A percentile compares a stretch with the other conserved stretches of the same genome.
Evolutionary conservation across 495 filamentous ascomycete species (phyloP).

Genomic region (Collariella sp.): DNA sequence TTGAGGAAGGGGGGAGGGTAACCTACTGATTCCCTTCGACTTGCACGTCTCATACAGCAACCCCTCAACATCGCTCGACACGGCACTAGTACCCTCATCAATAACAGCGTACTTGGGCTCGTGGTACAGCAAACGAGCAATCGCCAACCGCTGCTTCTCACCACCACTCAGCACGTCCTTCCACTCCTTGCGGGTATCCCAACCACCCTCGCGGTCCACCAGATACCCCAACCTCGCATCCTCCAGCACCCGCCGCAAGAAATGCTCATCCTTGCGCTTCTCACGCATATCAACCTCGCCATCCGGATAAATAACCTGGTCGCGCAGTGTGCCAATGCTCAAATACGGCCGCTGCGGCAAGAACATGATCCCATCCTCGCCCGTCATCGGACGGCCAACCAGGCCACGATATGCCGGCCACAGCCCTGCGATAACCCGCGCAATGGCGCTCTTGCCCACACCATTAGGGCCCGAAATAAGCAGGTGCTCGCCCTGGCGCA

Average conservation of each 20-base stretch:
- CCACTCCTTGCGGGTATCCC: slow-evolving; percentile 96
- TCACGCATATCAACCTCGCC: slow-evolving; percentile 90
- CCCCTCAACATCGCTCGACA: slow-evolving; percentile 90
- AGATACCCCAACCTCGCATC: slow-evolving; percentile 81
- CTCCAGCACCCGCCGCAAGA: slow-evolving; percentile 68
- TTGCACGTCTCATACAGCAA: slow-evolving; percentile 87
- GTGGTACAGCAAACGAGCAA: slow-evolving; percentile 87
- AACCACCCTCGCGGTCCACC: slow-evolving; percentile 85
- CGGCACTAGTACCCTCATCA: slow-evolving; percentile 91
- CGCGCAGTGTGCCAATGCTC: slow-evolving; percentile 85
- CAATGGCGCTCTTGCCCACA: slow-evolving; percentile 83
- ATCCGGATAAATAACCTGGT: slow-evolving; percentile 97
- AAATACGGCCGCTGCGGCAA: slow-evolving; percentile 92
- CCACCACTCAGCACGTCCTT: slow-evolving; percentile 94
- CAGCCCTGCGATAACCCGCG: slow-evolving; percentile 82
- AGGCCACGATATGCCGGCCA: slow-evolving; percentile 94
- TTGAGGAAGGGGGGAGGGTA: background rate
- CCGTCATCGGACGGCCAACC: slow-evolving; percentile 70
- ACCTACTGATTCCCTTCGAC: slow-evolving; percentile 79
- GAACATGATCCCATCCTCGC: slow-evolving; percentile 94
- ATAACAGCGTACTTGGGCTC: slow-evolving; percentile 90
- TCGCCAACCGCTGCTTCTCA: slow-evolving; percentile 94
- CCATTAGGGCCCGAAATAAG: slow-evolving; percentile 94
- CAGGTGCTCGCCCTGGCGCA: slow-evolving; percentile 84
- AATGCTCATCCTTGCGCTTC: slow-evolving; percentile 60